phyloP scores from a whole-genome alignment of 2,329 filamentous ascomycete genomes.

The Paraphoma chrysanthemicola region DNA sequence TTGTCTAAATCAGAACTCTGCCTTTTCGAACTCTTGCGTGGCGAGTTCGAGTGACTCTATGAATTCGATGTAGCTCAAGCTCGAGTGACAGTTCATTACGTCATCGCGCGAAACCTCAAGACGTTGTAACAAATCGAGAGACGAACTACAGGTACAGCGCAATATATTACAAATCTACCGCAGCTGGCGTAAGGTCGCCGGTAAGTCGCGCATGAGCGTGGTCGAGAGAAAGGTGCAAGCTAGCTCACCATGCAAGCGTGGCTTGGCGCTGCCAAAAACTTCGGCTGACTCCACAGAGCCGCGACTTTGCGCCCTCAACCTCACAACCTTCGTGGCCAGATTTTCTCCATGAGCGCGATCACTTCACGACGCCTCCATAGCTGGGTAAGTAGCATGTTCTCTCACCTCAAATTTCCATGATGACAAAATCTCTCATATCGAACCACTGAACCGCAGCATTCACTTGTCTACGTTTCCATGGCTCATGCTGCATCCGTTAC shows the following conservation, averaged over 20 bases:
- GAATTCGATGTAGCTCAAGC: constrained; percentile 1
- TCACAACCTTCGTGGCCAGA: neutral
- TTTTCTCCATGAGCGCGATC: constrained; percentile 4
- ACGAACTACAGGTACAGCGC: neutral
- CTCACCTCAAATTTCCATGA: constrained; percentile 18
- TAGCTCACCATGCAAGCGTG: neutral
- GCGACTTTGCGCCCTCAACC: neutral
- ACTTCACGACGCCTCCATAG: neutral
- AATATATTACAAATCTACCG: neutral
- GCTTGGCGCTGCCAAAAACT: neutral
- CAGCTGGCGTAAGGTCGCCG: too few species aligned
- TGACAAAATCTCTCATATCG: constrained; percentile 37
- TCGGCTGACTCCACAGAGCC: neutral
- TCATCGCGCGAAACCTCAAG: neutral
- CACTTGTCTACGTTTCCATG: constrained; percentile 37
- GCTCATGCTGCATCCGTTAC: constrained; percentile 42
- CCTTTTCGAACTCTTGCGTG: neutral
- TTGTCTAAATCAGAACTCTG: neutral
- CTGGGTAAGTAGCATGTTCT: neutral
- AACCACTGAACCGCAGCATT: constrained; percentile 33
- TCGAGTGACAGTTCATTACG: constrained; percentile 1
- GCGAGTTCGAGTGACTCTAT: neutral
- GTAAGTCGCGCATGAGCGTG: too few species aligned
- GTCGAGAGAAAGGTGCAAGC: neutral
- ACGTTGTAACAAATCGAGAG: neutral